Conservation (phyloP, 2,329 filamentous ascomycete species). For the Allantophomopsis cytisporea region DNA sequence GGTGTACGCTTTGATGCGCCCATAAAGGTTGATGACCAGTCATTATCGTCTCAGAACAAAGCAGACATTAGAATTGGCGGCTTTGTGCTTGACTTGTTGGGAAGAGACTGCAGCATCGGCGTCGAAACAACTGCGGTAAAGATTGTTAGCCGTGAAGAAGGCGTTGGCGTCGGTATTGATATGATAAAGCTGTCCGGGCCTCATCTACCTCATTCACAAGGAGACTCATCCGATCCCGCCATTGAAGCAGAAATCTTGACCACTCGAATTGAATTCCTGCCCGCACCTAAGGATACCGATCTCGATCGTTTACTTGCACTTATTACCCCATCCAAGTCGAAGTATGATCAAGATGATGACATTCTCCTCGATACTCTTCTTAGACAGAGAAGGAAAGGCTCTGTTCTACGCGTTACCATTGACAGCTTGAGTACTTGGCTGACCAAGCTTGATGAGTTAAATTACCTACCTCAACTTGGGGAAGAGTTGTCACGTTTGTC, state of each 20-base stretch:
- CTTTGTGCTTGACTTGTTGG: constrained; percentile 60
- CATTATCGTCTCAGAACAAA: constrained; percentile 33
- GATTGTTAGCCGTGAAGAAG: constrained; percentile 59
- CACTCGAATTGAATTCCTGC: constrained; percentile 59
- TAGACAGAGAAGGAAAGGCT: constrained; percentile 74
- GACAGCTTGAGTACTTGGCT: constrained; percentile 50
- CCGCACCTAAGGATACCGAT: constrained; percentile 63
- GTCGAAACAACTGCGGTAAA: constrained; percentile 75
- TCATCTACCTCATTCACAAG: constrained; percentile 46
- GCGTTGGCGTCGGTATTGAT: constrained; percentile 59
- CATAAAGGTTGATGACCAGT: constrained; percentile 14
- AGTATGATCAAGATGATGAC: constrained; percentile 78
- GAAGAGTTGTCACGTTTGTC: constrained; percentile 74
- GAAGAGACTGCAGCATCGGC: constrained; percentile 60
- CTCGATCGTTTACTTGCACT: constrained; percentile 71
- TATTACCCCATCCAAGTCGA: constrained; percentile 82
- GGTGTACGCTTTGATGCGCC: constrained; percentile 45
- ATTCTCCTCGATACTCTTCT: constrained; percentile 89
- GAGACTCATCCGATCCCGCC: constrained; percentile 39
- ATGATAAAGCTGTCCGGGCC: constrained; percentile 66
- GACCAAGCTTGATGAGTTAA: constrained; percentile 48
- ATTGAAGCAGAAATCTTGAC: constrained; percentile 49
- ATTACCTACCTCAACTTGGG: constrained; percentile 54
- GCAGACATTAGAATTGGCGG: constrained; percentile 67
- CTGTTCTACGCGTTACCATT: constrained; percentile 60